Evolutionary conservation across 2,329 filamentous ascomycete genomes (phyloP).

Genomic region (Aspergillus versicolor): DNA sequence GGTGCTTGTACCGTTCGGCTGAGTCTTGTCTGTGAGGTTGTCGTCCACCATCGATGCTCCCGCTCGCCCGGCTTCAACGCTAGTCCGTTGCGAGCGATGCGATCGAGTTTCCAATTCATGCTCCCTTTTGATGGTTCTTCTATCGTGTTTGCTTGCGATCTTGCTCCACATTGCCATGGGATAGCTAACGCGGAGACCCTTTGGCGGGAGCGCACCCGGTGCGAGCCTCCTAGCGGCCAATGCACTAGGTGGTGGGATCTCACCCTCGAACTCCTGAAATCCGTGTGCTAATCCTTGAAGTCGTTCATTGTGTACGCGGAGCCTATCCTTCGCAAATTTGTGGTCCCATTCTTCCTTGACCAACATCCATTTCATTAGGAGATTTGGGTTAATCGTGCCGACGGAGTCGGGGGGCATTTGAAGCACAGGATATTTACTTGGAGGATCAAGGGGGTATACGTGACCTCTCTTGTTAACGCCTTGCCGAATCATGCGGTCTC

Average conservation of each 20-base stretch:
- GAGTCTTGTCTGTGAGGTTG: background rate
- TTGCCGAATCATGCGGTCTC: conserved; percentile 88
- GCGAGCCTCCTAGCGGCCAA: conserved; percentile 66
- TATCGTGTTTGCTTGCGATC: conserved; percentile 88
- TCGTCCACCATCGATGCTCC: conserved; percentile 24
- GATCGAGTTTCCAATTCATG: conserved; percentile 22
- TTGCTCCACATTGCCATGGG: conserved; percentile 80
- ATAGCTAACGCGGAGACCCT: conserved; percentile 58
- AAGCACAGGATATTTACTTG: conserved; percentile 65
- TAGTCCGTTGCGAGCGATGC: conserved; percentile 23
- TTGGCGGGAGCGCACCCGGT: conserved; percentile 30
- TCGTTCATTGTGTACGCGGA: conserved; percentile 70
- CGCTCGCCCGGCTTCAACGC: conserved; percentile 29
- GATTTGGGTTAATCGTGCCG: conserved; percentile 75
- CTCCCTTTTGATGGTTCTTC: conserved; percentile 60
- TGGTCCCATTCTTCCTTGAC: conserved; percentile 72
- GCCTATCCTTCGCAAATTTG: conserved; percentile 68
- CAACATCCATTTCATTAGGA: conserved; percentile 79
- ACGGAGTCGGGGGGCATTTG: conserved; percentile 64
- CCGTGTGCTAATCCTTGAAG: conserved; percentile 71
- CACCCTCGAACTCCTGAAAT: conserved; percentile 70
- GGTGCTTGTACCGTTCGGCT: background rate
- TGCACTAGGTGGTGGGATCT: conserved; percentile 79
- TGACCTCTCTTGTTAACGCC: conserved; percentile 75
- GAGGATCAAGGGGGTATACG: conserved; percentile 65